Conservation (phyloP, 441 rosid species). For the Gossypium schwendimanii region DNA sequence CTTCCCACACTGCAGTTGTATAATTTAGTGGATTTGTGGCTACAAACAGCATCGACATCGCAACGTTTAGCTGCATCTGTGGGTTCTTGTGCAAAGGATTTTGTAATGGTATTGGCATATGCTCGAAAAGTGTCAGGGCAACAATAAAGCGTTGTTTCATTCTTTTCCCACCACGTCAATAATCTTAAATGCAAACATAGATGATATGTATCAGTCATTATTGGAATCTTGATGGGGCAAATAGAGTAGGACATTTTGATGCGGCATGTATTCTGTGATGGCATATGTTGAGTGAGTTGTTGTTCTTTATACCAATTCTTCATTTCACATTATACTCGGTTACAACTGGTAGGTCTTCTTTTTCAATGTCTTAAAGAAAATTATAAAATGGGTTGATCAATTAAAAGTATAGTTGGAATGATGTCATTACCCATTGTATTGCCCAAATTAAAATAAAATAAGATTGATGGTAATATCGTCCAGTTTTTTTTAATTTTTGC, state of each 20-base stretch:
- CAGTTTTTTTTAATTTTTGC: too few relatives aligned
- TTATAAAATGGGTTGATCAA: too few relatives aligned
- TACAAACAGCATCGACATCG: conserved; percentile 43
- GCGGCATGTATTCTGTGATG: conserved; percentile 11
- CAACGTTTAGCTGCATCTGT: conserved; percentile 46
- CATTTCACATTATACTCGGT: neutral
- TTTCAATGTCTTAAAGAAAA: too few relatives aligned
- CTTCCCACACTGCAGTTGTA: conserved; percentile 56
- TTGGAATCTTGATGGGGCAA: neutral
- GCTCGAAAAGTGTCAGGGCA: conserved; percentile 42
- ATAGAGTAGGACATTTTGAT: neutral
- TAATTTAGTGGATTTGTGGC: conserved; percentile 68
- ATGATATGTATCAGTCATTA: neutral
- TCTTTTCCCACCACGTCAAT: neutral
- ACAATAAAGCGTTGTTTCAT: conserved; percentile 6
- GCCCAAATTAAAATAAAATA: too few relatives aligned
- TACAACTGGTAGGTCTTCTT: too few relatives aligned
- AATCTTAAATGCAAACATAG: conserved; percentile 7
- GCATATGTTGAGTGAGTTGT: neutral
- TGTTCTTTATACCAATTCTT: neutral
- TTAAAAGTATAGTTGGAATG: too few relatives aligned
- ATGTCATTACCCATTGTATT: too few relatives aligned
- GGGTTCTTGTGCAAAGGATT: conserved; percentile 84
- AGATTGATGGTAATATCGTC: too few relatives aligned
- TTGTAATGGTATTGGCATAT: conserved; percentile 77